Percentiles rank a stretch among this genome's conserved stretches.
phyloP scores from a whole-genome alignment of 139 green algal species.

The Edaphochlamys debaryana region DNA sequence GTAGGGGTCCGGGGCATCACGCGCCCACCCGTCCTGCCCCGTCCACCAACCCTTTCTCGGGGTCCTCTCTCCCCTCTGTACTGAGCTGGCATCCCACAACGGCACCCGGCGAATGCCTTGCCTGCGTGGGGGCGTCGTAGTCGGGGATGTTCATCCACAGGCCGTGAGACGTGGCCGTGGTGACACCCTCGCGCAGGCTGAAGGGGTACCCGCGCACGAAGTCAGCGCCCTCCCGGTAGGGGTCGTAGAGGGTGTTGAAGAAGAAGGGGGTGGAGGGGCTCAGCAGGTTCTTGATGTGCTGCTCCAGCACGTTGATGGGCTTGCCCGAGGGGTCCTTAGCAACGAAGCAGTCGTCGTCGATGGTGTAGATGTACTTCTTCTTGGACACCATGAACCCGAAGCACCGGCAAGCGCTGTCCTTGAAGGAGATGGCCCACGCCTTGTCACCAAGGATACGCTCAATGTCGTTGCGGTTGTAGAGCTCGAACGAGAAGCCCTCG shows the following conservation, averaged over 20 bases:
- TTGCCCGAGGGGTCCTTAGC: conserved; percentile 82
- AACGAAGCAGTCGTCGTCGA: conserved; percentile 97
- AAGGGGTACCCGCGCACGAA: conserved; percentile 90
- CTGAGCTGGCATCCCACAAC: no score
- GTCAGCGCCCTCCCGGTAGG: conserved; percentile 74
- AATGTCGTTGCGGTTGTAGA: conserved; percentile 96
- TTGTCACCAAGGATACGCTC: conserved; percentile 95
- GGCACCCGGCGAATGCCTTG: no score
- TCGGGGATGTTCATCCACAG: conserved; percentile 99
- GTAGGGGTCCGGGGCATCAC: no score
- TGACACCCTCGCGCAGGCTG: conserved; percentile 88
- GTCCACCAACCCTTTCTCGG: no score
- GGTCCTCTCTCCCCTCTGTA: no score
- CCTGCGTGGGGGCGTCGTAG: conserved; percentile 95
- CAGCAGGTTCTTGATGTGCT: conserved; percentile 96
- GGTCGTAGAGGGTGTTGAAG: conserved; percentile 99
- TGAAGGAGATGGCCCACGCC: conserved; percentile 96
- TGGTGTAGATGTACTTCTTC: conserved; percentile 97
- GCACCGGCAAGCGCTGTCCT: conserved; percentile 94
- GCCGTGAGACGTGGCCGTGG: conserved; percentile 93
- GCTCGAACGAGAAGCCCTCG: conserved; percentile 92
- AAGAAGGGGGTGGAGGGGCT: conserved; percentile 94
- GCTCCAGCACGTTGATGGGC: conserved; percentile 94
- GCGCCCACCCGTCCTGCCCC: no score
- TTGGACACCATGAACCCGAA: conserved; percentile 96